Conservation (phyloP, 345 rosid species). For the Camelina sativa region DNA sequence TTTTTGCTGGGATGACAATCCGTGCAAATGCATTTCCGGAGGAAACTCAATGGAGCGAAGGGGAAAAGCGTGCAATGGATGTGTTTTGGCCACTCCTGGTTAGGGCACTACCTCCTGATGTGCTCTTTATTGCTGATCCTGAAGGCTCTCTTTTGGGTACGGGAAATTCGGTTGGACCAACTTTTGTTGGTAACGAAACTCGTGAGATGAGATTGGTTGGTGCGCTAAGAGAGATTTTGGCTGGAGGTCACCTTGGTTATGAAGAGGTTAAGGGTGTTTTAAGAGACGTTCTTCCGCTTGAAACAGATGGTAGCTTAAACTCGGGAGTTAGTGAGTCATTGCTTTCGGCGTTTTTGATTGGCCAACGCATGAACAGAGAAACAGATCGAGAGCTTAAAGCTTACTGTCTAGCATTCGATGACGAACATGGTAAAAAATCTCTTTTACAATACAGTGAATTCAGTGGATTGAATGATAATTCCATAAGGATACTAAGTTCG, state of each 20-base stretch:
- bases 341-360: conserved; percentile 94
- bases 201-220: conserved; percentile 96
- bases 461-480: neutral
- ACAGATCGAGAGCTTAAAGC: conserved; percentile 96
- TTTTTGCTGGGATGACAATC: conserved; percentile 95
- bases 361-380: conserved; percentile 97
- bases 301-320: conserved; percentile 46
- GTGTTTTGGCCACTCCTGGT: conserved; percentile 78
- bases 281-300: conserved; percentile 83
- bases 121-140: conserved; percentile 91
- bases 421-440: conserved; percentile 68
- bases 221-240: conserved; percentile 89
- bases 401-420: conserved; percentile 95
- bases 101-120: conserved; percentile 78
- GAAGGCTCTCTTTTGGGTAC: conserved; percentile 86
- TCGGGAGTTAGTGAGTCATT: conserved; percentile 82
- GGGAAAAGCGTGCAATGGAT: conserved; percentile 76
- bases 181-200: conserved; percentile 66
- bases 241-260: conserved; percentile 94
- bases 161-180: conserved; percentile 79
- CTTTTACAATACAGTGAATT: neutral
- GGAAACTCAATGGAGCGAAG: conserved; percentile 96
- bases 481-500: neutral
- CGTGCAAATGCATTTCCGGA: conserved; percentile 91
- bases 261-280: conserved; percentile 94